Base-by-base conservation (phyloP, 2,329 filamentous ascomycete genomes). In the Cercospora sp. region DNA sequence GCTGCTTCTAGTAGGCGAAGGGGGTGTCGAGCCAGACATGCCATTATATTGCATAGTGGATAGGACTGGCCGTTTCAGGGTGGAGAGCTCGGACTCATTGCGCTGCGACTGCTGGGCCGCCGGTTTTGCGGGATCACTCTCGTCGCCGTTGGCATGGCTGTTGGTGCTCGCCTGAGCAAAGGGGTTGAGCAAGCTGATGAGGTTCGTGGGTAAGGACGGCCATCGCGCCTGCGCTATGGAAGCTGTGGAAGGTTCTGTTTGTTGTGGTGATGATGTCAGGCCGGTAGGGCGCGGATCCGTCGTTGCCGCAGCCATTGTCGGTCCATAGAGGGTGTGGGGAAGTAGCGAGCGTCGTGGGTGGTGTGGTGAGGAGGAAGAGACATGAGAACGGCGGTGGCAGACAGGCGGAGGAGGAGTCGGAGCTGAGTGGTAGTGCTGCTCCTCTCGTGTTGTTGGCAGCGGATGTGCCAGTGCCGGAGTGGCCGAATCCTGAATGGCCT, bases 121-220 rank as follows among this genome's bases (percentile, higher is more conserved):
- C 33, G 63, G 36, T 28, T 63, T 55, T 31, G 60, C 26, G 4
- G 51, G 23, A 16, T 65, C 62, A 20, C 42, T 64, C 18, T 55
- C 12, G 23, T 39, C 10, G 62, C 9, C 26, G n/a, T 51, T 62
- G 69, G 39, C 60, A 53, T 68, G 30, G 39, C 39, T 58, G 31
- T 36, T 64, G 12, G 53, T 48, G 55, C 65, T 68, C 45, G 51
- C 45, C 58, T 62, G 31, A 18, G 67, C 69, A 10, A 78, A 78
- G 1, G 76, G 74, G 61, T 77, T 77, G 12, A 78, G 67, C 60
- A 72, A 65, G 42, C 66, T 72, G 39, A 77, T 67, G 48, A 74
- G 66, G 67, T 71, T 75, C 30, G 71, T 70, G 8, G 76, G 75
- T 12, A 77, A 64, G 10, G 67, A 73, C 6, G 75, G 74, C 76